Conservation (phyloP, 2,329 filamentous ascomycete genomes). For the Hypoxylon rubiginosum region DNA sequence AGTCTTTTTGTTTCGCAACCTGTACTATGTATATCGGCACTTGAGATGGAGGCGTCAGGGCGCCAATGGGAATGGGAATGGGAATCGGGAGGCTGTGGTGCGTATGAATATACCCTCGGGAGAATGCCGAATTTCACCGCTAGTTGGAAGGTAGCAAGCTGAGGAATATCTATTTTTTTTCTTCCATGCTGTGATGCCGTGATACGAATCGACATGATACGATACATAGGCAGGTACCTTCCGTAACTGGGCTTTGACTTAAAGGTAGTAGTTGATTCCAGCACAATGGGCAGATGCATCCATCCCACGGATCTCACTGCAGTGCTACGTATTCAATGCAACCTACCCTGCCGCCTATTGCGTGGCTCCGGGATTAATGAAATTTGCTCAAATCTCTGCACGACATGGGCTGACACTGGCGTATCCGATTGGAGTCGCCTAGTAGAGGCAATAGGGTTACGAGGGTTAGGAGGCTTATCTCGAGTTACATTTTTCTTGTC, state of each 20-base stretch:
- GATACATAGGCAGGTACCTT: slow-evolving; percentile 10
- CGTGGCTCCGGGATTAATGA: slow-evolving; percentile 40
- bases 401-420: slow-evolving; percentile 40
- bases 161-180: neutral
- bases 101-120: slow-evolving; percentile 28
- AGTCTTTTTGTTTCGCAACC: slow-evolving; percentile 9
- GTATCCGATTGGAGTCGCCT: slow-evolving; percentile 39
- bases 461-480: slow-evolving; percentile 35
- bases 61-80: no score
- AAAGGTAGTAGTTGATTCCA: slow-evolving; percentile 38
- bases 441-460: slow-evolving; percentile 15
- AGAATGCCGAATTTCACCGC: slow-evolving; percentile 19
- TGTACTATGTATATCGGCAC: slow-evolving; percentile 1
- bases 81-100: slow-evolving; percentile 14
- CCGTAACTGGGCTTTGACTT: slow-evolving; percentile 20
- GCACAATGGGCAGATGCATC: slow-evolving; percentile 39
- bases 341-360: slow-evolving; percentile 31
- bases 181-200: neutral
- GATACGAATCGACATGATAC: slow-evolving; percentile 11
- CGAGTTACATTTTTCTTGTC: slow-evolving; percentile 31
- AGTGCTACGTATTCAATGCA: slow-evolving; percentile 39
- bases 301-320: slow-evolving; percentile 41
- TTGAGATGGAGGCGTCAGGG: neutral
- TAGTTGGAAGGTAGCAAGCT: slow-evolving; percentile 3
- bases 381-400: slow-evolving; percentile 41